A percentile compares a stretch with the other conserved stretches of the same genome.
Conservation (phyloP, 768 basidiomycete genomes). For the Hypsizygus marmoreus region DNA sequence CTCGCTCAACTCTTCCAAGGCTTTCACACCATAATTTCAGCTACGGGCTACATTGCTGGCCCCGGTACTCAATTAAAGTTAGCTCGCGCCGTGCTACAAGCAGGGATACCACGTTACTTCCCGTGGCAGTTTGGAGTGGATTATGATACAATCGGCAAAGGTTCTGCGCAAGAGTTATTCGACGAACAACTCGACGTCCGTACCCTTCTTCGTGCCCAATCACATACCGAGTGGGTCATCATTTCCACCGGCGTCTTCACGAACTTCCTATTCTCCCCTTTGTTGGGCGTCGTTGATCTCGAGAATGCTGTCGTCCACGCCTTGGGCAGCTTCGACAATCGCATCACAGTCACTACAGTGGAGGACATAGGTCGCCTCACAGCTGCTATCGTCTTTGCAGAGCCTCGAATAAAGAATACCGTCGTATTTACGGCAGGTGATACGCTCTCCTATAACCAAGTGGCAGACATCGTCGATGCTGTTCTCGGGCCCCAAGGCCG, state of each 20-base stretch:
- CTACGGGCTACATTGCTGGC: conserved; percentile 25
- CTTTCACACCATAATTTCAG: conserved; percentile 23
- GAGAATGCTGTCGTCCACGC: conserved; percentile 18
- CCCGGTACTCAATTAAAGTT: conserved; percentile 27
- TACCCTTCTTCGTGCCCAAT: conserved; percentile 27
- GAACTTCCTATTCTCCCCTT: conserved; percentile 26
- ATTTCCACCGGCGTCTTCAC: conserved; percentile 32
- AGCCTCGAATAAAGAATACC: conserved; percentile 15
- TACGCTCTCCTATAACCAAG: conserved; percentile 24
- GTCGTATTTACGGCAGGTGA: conserved; percentile 31
- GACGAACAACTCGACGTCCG: conserved; percentile 37
- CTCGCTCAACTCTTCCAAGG: conserved; percentile 19
- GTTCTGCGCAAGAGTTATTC: conserved; percentile 30
- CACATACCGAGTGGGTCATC: conserved; percentile 27
- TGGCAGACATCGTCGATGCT: conserved; percentile 24
- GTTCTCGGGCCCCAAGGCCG: conserved; percentile 3
- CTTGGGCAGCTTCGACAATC: conserved; percentile 24
- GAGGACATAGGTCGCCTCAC: conserved; percentile 29
- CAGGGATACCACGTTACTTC: conserved; percentile 26
- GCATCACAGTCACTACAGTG: conserved; percentile 27
- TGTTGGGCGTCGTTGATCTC: conserved; percentile 28
- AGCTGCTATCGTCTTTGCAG: conserved; percentile 17
- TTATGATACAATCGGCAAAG: conserved; percentile 32
- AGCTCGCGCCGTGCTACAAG: conserved; percentile 25
- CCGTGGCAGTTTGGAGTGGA: conserved; percentile 40